Evolutionary conservation across 805 yeast genomes (phyloP).

Genomic region (Lipomyces orientalis): DNA sequence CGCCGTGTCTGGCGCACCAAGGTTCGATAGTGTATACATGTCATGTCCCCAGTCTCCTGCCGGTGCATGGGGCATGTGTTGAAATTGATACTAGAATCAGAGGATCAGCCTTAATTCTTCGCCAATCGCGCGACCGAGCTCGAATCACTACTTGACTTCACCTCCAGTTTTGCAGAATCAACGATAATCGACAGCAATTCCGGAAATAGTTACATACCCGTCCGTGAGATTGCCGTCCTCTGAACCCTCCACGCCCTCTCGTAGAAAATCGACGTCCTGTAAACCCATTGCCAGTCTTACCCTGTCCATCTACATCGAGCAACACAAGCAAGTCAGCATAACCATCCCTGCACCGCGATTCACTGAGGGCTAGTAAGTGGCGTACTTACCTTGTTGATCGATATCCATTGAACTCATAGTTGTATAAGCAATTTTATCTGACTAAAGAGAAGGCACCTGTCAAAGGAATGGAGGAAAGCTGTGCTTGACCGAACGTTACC

Average conservation of each 20-base stretch:
- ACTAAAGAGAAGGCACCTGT: not conserved
- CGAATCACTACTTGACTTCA: not conserved
- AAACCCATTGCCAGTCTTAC: not conserved
- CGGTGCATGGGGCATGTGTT: constrained; percentile 16
- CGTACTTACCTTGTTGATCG: constrained; percentile 21
- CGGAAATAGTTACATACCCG: not conserved
- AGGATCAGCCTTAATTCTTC: not conserved
- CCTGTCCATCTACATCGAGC: not conserved
- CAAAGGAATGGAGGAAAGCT: not conserved
- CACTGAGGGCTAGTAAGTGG: not conserved
- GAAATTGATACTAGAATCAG: not conserved
- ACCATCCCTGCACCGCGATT: not conserved
- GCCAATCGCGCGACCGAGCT: not conserved
- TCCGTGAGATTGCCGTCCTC: not conserved
- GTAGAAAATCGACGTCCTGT: constrained; percentile 5
- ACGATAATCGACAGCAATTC: not conserved
- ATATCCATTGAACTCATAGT: constrained; percentile 31
- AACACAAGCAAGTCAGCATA: not conserved
- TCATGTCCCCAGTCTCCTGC: constrained; percentile 32
- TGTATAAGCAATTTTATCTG: not conserved
- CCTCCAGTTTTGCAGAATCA: not conserved
- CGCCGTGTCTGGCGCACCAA: not conserved
- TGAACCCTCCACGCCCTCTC: constrained; percentile 5
- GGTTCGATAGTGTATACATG: constrained; percentile 10
- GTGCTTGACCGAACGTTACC: not conserved